Base-by-base conservation (phyloP, 192 early-diverging fungal genomes). In the Dissophora ornata region DNA sequence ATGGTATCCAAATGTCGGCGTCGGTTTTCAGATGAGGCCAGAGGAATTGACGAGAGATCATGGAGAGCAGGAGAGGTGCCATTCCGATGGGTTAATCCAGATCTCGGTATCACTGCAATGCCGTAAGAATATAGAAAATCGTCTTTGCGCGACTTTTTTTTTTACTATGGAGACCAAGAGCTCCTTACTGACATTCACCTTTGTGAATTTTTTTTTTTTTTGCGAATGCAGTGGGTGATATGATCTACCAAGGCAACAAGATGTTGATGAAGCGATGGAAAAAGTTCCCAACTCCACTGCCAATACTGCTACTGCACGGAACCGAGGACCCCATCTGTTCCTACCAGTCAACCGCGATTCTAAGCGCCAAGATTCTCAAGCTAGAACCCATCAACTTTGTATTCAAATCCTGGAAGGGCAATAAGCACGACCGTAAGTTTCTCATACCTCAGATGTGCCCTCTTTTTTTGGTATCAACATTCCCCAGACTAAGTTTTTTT, bases 221-320 rank as follows among this genome's bases (percentile, higher is more conserved):
- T n/a, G n/a, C n/a, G n/a, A n/a, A n/a, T n/a, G 29, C 29, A 73
- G 70, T 77, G 44, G 71, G 71, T 0, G 71, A 77, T 46, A 77
- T 77, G 71, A 67, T 77, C 34, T 77, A 77, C 12, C 71, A 77
- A 10, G 71, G 71, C 11, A 51, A 77, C 34, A 77, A 77, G 30
- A 26, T 62, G 1, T 48, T 77, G 58, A 77, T 12, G 2, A 65
- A 66, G 29, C 47, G 71, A 9, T 77, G 71, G 71, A 77, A 67
- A 55, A 44, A 77, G 21, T 67, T 77, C 29, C 71, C 71, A 16
- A 18, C 21, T 1, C 57, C 49, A 25, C 28, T 77, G 0, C 71
- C 71, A 8, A 62, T 29, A 6, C 26, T 77, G n/a, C 44, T 77
- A 12, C 44, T 77, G 0, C 71, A 77, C 34, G 71, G 71, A 18